A percentile compares a stretch with the other conserved stretches of the same genome.
Conservation (phyloP, 2,329 filamentous ascomycete genomes). For the Fusarium goolgardi region DNA sequence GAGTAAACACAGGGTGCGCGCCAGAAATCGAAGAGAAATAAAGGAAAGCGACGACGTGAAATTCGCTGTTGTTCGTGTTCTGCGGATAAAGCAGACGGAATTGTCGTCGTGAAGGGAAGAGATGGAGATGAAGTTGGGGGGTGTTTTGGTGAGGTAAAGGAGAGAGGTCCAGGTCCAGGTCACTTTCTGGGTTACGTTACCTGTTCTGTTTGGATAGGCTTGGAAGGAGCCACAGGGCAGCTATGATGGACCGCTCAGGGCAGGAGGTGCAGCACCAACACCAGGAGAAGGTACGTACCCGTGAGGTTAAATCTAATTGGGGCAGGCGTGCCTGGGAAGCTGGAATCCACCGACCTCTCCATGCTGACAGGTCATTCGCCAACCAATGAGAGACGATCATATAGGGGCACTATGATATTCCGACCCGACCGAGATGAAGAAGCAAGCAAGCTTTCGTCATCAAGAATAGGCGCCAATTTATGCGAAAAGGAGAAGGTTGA, state of each 20-base stretch:
- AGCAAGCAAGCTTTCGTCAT: slow-evolving; percentile 32
- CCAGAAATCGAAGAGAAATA: slow-evolving; percentile 36
- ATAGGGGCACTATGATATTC: slow-evolving; percentile 30
- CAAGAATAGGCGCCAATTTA: slow-evolving; percentile 19
- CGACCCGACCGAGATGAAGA: slow-evolving; percentile 36
- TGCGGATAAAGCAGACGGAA: slow-evolving; percentile 46
- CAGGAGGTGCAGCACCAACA: slow-evolving; percentile 26
- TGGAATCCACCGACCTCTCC: slow-evolving; percentile 20
- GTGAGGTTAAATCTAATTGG: background rate
- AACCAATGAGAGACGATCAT: slow-evolving; percentile 12
- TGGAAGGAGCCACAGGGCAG: slow-evolving; percentile 35
- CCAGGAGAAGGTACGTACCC: slow-evolving; percentile 31
- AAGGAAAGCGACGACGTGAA: slow-evolving; percentile 35
- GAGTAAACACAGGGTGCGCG: slow-evolving; percentile 32
- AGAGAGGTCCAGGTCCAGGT: slow-evolving; percentile 42
- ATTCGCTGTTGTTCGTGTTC: slow-evolving; percentile 40
- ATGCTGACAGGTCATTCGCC: slow-evolving; percentile 34
- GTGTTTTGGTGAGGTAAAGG: slow-evolving; percentile 44
- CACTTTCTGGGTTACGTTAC: slow-evolving; percentile 50
- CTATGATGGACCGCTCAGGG: slow-evolving; percentile 30
- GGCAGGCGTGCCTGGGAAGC: slow-evolving; percentile 14
- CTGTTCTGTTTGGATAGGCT: slow-evolving; percentile 49
- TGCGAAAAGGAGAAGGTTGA: slow-evolving; percentile 37
- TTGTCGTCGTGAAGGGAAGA: slow-evolving; percentile 42
- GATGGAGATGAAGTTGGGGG: slow-evolving; percentile 38